These are phyloP conservation scores for Fusarium lyarnte DNA, from an alignment of 2,329 filamentous ascomycete genomes.

Conservation along the genomic window DNA sequence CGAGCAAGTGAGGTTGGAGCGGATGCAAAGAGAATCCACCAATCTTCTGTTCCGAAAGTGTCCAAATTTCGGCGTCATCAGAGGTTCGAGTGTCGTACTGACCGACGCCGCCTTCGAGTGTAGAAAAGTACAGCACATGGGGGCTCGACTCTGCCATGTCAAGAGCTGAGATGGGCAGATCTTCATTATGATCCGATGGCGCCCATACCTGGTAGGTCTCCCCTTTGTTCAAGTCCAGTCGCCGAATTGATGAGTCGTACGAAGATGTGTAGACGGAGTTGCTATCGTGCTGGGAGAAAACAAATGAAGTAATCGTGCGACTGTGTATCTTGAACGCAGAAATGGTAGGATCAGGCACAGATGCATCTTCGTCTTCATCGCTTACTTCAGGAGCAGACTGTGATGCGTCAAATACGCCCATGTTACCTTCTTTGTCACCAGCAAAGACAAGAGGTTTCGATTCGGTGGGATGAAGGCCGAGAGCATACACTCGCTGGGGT, in stretches of 20 bases:
- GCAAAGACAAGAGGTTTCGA: conserved; percentile 92
- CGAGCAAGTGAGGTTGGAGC: conserved; percentile 79
- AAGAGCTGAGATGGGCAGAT: conserved; percentile 83
- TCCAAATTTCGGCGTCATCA: conserved; percentile 71
- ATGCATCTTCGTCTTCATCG: conserved; percentile 74
- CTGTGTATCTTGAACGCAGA: conserved; percentile 91
- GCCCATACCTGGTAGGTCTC: conserved; percentile 84
- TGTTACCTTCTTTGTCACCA: conserved; percentile 90
- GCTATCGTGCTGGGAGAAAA: conserved; percentile 76
- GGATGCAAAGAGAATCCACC: conserved; percentile 92
- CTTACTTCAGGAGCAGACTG: conserved; percentile 70
- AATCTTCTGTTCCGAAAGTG: conserved; percentile 90
- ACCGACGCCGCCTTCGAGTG: conserved; percentile 81
- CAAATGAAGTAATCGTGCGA: conserved; percentile 86
- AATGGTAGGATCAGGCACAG: conserved; percentile 77
- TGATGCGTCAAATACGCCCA: conserved; percentile 91
- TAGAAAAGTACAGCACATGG: conserved; percentile 86
- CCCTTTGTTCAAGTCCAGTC: conserved; percentile 83
- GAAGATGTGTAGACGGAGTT: conserved; percentile 85
- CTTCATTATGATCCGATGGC: conserved; percentile 72
- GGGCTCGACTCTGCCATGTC: conserved; percentile 79
- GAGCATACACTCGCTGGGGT: conserved; percentile 84
- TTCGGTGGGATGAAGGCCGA: conserved; percentile 87
- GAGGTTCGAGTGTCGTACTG: conserved; percentile 79
- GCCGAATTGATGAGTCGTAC: conserved; percentile 92